These are phyloP conservation scores for Cyberlindnera euphorbiae DNA, from an alignment of 805 yeast genomes.

Conservation along the genomic window DNA sequence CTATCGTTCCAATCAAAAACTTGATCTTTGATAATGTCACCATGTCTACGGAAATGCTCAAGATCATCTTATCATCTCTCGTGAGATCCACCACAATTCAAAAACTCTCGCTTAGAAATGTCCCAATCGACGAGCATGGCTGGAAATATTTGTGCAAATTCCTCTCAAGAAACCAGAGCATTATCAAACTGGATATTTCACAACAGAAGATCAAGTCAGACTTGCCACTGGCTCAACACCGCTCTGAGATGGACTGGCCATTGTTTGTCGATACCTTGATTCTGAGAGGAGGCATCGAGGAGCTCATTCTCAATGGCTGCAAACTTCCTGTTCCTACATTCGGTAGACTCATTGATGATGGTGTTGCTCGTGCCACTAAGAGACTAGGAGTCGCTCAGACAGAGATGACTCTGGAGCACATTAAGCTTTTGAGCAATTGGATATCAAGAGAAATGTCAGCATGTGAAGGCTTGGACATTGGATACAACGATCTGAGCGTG, in stretches of 20 bases:
- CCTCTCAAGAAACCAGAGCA: slow-evolving; percentile 53
- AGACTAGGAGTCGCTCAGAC: slow-evolving; percentile 77
- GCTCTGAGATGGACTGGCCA: slow-evolving; percentile 83
- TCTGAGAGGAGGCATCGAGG: slow-evolving; percentile 73
- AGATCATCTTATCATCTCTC: slow-evolving; percentile 66
- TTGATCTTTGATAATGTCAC: slow-evolving; percentile 76
- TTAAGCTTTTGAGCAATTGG: slow-evolving; percentile 56
- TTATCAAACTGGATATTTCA: slow-evolving; percentile 63
- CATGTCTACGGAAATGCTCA: slow-evolving; percentile 70
- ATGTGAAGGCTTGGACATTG: slow-evolving; percentile 72
- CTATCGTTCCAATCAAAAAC: slow-evolving; percentile 78
- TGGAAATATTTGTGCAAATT: slow-evolving; percentile 82
- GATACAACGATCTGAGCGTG: slow-evolving; percentile 63
- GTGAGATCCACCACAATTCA: slow-evolving; percentile 60
- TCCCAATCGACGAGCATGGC: slow-evolving; percentile 63
- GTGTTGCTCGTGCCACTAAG: slow-evolving; percentile 46
- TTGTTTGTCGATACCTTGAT: slow-evolving; percentile 64
- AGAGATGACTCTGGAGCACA: slow-evolving; percentile 56
- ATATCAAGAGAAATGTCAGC: slow-evolving; percentile 35
- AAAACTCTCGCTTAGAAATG: slow-evolving; percentile 73
- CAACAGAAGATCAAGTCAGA: slow-evolving; percentile 46
- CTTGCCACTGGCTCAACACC: slow-evolving; percentile 31
- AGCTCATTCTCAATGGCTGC: slow-evolving; percentile 75
- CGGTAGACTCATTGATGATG: slow-evolving; percentile 49
- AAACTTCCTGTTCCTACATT: slow-evolving; percentile 55